phyloP scores from a whole-genome alignment of 306 rosid genomes.

The Astragalus glycyphyllos region DNA sequence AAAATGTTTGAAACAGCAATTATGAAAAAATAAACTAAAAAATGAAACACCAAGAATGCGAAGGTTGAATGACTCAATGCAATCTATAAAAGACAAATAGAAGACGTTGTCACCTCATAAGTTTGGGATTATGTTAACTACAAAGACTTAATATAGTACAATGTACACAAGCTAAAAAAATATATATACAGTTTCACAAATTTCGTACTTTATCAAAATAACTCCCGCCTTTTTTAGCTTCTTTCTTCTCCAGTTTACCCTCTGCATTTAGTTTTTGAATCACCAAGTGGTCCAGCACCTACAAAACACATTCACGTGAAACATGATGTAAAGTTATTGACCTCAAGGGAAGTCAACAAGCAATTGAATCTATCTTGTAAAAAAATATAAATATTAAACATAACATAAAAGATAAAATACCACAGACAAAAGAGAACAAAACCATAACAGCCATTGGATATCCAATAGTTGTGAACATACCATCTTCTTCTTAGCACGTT shows the following conservation, averaged over 20 bases:
- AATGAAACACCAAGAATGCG: background rate
- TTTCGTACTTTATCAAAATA: slow-evolving; percentile 88
- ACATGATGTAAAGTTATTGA: slow-evolving; percentile 28
- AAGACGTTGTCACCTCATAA: slow-evolving; percentile 8
- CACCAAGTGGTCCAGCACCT: slow-evolving; percentile 99
- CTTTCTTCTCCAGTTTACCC: slow-evolving; percentile 98
- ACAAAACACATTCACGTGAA: slow-evolving; percentile 46
- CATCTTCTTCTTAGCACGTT: slow-evolving; percentile 98
- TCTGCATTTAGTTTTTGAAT: slow-evolving; percentile 98
- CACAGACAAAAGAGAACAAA: slow-evolving; percentile 2
- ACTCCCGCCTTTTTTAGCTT: slow-evolving; percentile 89
- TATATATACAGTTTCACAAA: slow-evolving; percentile 32
- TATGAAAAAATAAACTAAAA: background rate
- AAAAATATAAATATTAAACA: background rate
- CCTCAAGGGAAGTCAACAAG: slow-evolving; percentile 15
- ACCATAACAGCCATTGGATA: slow-evolving; percentile 18
- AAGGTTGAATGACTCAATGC: slow-evolving; percentile 19
- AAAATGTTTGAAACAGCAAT: slow-evolving; percentile 11
- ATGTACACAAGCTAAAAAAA: slow-evolving; percentile 27
- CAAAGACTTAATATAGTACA: background rate
- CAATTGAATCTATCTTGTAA: slow-evolving; percentile 19
- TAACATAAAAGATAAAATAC: background rate
- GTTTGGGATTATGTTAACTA: slow-evolving; percentile 23
- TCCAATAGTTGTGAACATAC: slow-evolving; percentile 50
- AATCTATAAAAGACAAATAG: slow-evolving; percentile 11